These are phyloP conservation scores for Petunia axillaris DNA, from an alignment of 257 asterid species.

Conservation along the genomic window DNA sequence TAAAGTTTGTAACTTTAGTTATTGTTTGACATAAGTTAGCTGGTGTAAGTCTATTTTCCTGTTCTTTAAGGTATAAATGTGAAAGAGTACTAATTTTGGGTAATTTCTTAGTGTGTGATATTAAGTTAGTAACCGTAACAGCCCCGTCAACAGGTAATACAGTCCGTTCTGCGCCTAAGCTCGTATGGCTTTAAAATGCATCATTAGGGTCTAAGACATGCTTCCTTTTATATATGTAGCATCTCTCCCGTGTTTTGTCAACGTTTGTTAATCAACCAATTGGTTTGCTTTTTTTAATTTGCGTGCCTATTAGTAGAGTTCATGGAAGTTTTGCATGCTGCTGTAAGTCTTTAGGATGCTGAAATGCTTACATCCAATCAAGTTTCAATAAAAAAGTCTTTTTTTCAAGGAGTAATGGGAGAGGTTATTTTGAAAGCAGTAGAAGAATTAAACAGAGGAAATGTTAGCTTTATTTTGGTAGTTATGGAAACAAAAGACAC, in stretches of 20 bases:
- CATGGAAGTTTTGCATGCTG: not conserved
- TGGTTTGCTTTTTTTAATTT: not conserved
- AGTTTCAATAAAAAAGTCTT: not conserved
- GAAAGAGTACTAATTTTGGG: not conserved
- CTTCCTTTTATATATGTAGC: no score
- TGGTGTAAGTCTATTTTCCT: not conserved
- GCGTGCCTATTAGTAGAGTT: slow-evolving; percentile 7
- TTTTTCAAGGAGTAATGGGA: not conserved
- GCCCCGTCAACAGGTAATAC: no score
- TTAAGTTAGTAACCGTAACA: not conserved
- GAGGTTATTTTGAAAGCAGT: not conserved
- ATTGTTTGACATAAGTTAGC: slow-evolving; percentile 13
- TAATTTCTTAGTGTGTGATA: not conserved
- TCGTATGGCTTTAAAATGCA: no score
- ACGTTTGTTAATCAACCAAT: not conserved
- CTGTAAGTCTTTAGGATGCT: not conserved
- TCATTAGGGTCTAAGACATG: no score
- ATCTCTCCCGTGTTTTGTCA: no score
- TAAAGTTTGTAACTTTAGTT: not conserved
- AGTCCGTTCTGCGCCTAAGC: no score
- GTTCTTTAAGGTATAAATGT: slow-evolving; percentile 7
- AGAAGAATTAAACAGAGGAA: not conserved
- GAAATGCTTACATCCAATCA: not conserved
- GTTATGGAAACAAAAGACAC: not conserved
- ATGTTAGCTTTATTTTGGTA: not conserved